Evolutionary conservation across 768 basidiomycete species (phyloP).

Genomic region (Serendipita sp.): DNA sequence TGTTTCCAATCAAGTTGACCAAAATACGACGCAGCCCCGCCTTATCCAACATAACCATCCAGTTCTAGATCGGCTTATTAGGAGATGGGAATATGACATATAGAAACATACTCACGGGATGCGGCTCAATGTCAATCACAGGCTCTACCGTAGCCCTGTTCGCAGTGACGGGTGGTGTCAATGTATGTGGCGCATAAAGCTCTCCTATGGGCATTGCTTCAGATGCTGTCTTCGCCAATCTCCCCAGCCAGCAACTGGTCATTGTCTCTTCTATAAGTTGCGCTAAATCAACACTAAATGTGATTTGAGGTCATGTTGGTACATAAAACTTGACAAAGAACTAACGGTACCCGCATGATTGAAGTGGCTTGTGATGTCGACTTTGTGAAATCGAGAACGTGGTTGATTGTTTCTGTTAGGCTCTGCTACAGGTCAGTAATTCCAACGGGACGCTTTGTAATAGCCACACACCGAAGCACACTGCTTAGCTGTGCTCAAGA

Average conservation of each 20-base stretch:
- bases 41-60: conserved; percentile 76
- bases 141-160: not conserved
- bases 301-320: not conserved
- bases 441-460: not conserved
- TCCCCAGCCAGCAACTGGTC: conserved; percentile 89
- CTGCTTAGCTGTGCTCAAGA: conserved; percentile 82
- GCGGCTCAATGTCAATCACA: not conserved
- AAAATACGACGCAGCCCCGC: conserved; percentile 81
- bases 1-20: conserved; percentile 93
- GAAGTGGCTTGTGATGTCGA: conserved; percentile 40
- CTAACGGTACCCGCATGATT: not conserved
- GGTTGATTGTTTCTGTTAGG: conserved; percentile 89
- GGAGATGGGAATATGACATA: not conserved
- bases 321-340: not conserved
- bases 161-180: not conserved
- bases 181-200: not conserved
- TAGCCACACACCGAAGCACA: conserved; percentile 17
- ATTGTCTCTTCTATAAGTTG: conserved; percentile 77
- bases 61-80: conserved; percentile 38
- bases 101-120: not conserved
- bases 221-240: conserved; percentile 23
- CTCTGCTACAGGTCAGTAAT: not conserved
- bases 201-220: conserved; percentile 28
- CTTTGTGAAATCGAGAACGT: conserved; percentile 92
- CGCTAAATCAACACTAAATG: conserved; percentile 50